Evolutionary conservation across 1,139 yeast genomes (phyloP), one percentile per base, ranked within the genome.

Genomic region (Pichia kudriavzevii): DNA sequence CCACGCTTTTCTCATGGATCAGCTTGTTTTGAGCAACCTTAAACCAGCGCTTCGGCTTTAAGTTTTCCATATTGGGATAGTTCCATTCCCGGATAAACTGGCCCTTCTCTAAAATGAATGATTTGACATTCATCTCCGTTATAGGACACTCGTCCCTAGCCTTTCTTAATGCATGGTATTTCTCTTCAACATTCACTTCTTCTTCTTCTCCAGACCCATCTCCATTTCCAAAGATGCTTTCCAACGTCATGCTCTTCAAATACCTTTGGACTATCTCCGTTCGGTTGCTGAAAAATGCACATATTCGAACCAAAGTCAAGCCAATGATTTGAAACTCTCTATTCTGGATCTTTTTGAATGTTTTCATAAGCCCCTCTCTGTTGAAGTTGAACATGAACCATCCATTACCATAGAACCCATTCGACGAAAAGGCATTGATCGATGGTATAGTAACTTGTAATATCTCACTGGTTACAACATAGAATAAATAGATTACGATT

Each of bases 381-480:
- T 19, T 14, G 13, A 26, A 21, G 7, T 20, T 15, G 12, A 10
- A 14, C 4, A 25, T 4, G 4, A 10, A 3, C 34, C 38, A 27
- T 3, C 35, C 40, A 3, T 29, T 22, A 63, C 42, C 44, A 4
- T 24, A 23, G 28, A 42, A 44, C 6, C 33, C 39, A 19, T 23
- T 28, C 8, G 31, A 18, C n/a, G 42, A 28, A 24, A 36, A 33
- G 13, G 27, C 25, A 8, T 26, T 8, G 9, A 31, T 27, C 3
- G 30, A 22, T 7, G 36, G 38, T 15, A 39, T 22, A 5, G 36
- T 30, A 16, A 23, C 22, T 10, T 30, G 18, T 17, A 39, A 20
- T 13, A 33, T 9, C 15, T 12, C 7, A 29, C 15, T 14, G 40
- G 36, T 21, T 8, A 41, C 29, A n/a, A 36, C 11, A 22, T 23